Evolutionary conservation across 2,329 filamentous ascomycete species (phyloP), one percentile per base, ranked within the genome.

Genomic region (Penicillium sp.): DNA sequence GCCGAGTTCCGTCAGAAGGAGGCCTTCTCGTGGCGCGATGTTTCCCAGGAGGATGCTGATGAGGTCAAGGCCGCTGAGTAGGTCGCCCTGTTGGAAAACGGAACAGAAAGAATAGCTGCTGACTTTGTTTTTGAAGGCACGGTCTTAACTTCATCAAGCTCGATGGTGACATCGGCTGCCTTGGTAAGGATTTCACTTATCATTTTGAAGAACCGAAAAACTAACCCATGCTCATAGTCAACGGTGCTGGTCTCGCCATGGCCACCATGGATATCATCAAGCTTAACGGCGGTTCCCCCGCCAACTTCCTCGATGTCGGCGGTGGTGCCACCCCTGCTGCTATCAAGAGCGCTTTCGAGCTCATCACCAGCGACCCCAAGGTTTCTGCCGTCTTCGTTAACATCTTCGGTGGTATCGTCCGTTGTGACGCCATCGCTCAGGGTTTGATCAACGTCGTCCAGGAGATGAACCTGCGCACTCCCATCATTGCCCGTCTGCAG

Each of bases 231-330:
- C 47, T 14, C 54, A 26, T 62, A 67, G 94, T 99, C 81, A 99
- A 99, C 81, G 94, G 94, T 75, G 94, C 94, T 70, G 94, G 94
- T 81, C 89, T 99, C 65, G 94, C 94, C 79, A 99, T 99, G 94
- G 94, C 94, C 61, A 99, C 94, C 75, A 99, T 99, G 94, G 94
- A 99, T 78, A 97, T 99, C 77, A 99, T 99, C 85, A 97, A 99
- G 86, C 85, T 99, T 61, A 99, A 97, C 80, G 94, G 94, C 67
- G 94, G 94, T 61, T 82, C 85, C 72, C 94, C 94, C 60, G 94
- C 94, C 68, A 99, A 99, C 86, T 99, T 99, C 87, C 84, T 99
- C 67, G 94, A 99, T 75, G 94, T 99, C 66, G 94, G 94, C 72
- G 94, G 94, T 75, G 94, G 94, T 81, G 94, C 94, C 65, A 99